These are phyloP conservation scores for Magnusiomyces sp. DNA, from an alignment of 1,139 yeast species.

Conservation along the genomic window DNA sequence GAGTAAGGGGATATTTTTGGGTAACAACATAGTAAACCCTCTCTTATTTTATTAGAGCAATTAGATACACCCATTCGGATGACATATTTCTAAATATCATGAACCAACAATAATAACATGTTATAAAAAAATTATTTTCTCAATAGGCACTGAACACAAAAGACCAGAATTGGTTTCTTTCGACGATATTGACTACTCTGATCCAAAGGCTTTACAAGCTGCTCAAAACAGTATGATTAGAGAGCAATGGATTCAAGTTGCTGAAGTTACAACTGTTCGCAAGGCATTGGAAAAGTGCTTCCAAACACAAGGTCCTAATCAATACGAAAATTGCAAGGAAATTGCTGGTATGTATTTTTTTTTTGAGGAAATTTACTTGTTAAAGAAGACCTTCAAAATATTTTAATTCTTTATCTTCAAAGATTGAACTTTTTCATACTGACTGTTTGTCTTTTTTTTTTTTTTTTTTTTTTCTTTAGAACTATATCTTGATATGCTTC, in stretches of 20 bases:
- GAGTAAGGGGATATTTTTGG: too few relatives aligned
- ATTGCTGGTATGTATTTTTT: constrained; percentile 40
- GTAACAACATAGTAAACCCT: too few relatives aligned
- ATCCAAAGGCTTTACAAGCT: constrained; percentile 51
- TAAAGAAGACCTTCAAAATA: too few relatives aligned
- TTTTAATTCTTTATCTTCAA: too few relatives aligned
- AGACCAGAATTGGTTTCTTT: constrained; percentile 74
- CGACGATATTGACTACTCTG: constrained; percentile 72
- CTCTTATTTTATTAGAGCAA: too few relatives aligned
- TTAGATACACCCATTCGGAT: too few relatives aligned
- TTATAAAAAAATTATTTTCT: neutral
- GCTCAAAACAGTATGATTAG: constrained; percentile 73
- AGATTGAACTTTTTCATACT: too few relatives aligned
- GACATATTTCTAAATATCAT: too few relatives aligned
- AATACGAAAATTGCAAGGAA: constrained; percentile 69
- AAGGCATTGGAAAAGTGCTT: constrained; percentile 63
- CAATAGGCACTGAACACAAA: constrained; percentile 36
- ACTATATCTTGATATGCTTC: constrained; percentile 70
- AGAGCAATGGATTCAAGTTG: constrained; percentile 72
- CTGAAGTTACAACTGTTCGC: constrained; percentile 60
- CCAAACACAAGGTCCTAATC: constrained; percentile 60
- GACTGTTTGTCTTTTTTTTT: too few relatives aligned
- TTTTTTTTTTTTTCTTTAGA: constrained; percentile 32
- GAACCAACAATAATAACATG: too few relatives aligned
- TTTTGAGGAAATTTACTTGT: neutral